Evolutionary conservation across 495 filamentous ascomycete species (phyloP).

Genomic region (Podospora fimiseda): DNA sequence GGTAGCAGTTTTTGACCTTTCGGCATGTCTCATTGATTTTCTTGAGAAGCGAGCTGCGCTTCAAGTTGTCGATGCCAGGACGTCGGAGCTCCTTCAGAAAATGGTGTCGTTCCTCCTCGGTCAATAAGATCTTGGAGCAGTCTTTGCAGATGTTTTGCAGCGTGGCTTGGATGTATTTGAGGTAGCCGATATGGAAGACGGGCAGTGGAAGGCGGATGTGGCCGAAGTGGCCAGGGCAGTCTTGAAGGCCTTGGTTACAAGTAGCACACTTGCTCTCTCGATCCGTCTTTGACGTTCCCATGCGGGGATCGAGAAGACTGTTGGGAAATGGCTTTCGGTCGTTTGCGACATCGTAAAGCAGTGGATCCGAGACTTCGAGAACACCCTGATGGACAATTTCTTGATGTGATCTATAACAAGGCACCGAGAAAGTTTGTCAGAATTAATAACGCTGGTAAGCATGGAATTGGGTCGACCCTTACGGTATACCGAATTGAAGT

Average conservation of each 20-base stretch:
- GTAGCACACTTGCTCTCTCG: slow-evolving; percentile 61
- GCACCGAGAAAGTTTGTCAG: slow-evolving; percentile 7
- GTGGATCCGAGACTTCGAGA: slow-evolving; percentile 82
- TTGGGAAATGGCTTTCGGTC: slow-evolving; percentile 63
- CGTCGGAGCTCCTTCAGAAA: slow-evolving; percentile 73
- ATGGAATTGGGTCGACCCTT: slow-evolving; percentile 26
- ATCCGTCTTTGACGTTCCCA: slow-evolving; percentile 79
- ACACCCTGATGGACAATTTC: slow-evolving; percentile 93
- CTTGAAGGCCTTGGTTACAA: slow-evolving; percentile 66
- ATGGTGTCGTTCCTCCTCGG: slow-evolving; percentile 62
- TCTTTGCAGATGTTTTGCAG: slow-evolving; percentile 92
- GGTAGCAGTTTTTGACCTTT: slow-evolving; percentile 69
- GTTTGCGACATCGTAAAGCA: slow-evolving; percentile 79
- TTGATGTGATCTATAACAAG: slow-evolving; percentile 63
- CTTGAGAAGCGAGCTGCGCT: slow-evolving; percentile 71
- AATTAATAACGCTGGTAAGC: not conserved
- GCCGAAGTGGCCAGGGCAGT: slow-evolving; percentile 93
- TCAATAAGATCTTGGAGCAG: slow-evolving; percentile 70
- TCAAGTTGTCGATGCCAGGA: slow-evolving; percentile 79
- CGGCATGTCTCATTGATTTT: slow-evolving; percentile 80
- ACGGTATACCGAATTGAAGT: slow-evolving; percentile 90
- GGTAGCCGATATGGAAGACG: slow-evolving; percentile 91
- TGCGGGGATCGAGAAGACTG: slow-evolving; percentile 77
- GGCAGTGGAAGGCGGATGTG: slow-evolving; percentile 84
- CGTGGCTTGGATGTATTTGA: slow-evolving; percentile 81